A percentile compares a stretch with the other conserved stretches of the same genome.
Evolutionary conservation across 208 protist species (phyloP).

Genomic region (Angomonas desouzai): DNA sequence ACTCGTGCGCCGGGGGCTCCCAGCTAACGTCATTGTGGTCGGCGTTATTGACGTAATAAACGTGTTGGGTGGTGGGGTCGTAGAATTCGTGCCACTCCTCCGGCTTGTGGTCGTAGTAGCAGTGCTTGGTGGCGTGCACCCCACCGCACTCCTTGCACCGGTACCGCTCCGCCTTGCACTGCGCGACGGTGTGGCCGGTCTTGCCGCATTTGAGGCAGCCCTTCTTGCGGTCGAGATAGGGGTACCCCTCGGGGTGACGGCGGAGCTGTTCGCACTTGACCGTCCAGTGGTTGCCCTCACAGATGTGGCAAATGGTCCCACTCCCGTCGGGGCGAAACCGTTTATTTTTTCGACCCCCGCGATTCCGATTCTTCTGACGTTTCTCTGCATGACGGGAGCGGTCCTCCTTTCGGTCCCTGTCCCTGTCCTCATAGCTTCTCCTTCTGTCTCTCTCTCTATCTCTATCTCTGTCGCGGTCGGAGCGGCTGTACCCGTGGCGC

Average conservation of each 20-base stretch:
- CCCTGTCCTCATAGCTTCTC: slow-evolving; percentile 7
- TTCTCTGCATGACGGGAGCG: too few species aligned
- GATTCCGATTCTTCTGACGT: too few species aligned
- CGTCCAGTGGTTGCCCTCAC: slow-evolving; percentile 78
- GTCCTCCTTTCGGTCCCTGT: neutral
- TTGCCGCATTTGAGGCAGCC: slow-evolving; percentile 80
- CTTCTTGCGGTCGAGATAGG: slow-evolving; percentile 41
- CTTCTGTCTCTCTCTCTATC: slow-evolving; percentile 8
- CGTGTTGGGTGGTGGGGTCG: slow-evolving; percentile 43
- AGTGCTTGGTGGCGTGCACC: slow-evolving; percentile 76
- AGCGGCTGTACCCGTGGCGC: slow-evolving; percentile 5
- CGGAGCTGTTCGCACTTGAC: slow-evolving; percentile 57
- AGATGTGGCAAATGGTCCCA: slow-evolving; percentile 77
- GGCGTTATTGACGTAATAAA: slow-evolving; percentile 76
- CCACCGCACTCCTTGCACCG: slow-evolving; percentile 78
- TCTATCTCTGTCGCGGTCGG: slow-evolving; percentile 8
- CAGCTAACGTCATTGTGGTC: slow-evolving; percentile 61
- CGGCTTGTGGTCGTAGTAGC: slow-evolving; percentile 63
- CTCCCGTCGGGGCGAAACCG: slow-evolving; percentile 7
- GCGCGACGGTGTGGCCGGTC: slow-evolving; percentile 53
- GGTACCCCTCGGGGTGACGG: slow-evolving; percentile 43
- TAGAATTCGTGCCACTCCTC: slow-evolving; percentile 89
- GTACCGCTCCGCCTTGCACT: slow-evolving; percentile 63
- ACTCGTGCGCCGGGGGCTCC: slow-evolving; percentile 53
- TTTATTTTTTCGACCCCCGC: neutral